Base-by-base conservation (phyloP, 805 yeast genomes). In the Ogataea nakhonphanomensis region DNA sequence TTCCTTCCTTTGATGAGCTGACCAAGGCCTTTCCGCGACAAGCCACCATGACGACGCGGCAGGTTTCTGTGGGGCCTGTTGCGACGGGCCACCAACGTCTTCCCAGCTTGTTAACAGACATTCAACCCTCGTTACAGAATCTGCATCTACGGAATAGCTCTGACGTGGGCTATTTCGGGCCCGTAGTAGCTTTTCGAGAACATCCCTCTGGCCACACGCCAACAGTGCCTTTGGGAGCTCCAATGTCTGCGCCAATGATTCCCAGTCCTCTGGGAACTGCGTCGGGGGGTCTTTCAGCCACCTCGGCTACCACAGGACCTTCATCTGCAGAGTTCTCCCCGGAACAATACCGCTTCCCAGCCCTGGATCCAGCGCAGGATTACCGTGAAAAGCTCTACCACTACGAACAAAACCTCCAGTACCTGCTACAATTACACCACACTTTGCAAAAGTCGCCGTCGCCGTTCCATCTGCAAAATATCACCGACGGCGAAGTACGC, bases 1-100 rank as follows among this genome's bases (percentile, higher is more conserved):
- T 52, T 10, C 57, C 57, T 9, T 53, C 57, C 14, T 53, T 53
- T 25, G 40, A 37, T 29, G 57, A 53, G 39, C 45, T 53, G 26
- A 53, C 57, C 4, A 48, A 38, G 37, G 35, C 49, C 3, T 52
- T 52, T 29, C 45, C 53, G 10, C 37, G 29, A n/a, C 38, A 29
- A 26, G 28, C 17, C 25, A 20, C 14, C 8, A 7, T 13, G 14
- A 11, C 12, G 23, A 17, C 35, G 11, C 35, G 26, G 13, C 20
- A n/a, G 32, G 25, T 13, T 10, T 30, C 23, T 17, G 13, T 10
- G 29, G 10, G 20, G 20, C 20, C 20, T 24, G 25, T 27, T 5
- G 17, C 15, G n/a, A 8, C 23, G 11, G 9, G 4, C 14, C 33
- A 26, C 25, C 37, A 12, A 17, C 32, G 39, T 26, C 36, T 35